Evolutionary conservation across 2,329 filamentous ascomycete genomes (phyloP).

Genomic region (Biscogniauxia mediterranea): DNA sequence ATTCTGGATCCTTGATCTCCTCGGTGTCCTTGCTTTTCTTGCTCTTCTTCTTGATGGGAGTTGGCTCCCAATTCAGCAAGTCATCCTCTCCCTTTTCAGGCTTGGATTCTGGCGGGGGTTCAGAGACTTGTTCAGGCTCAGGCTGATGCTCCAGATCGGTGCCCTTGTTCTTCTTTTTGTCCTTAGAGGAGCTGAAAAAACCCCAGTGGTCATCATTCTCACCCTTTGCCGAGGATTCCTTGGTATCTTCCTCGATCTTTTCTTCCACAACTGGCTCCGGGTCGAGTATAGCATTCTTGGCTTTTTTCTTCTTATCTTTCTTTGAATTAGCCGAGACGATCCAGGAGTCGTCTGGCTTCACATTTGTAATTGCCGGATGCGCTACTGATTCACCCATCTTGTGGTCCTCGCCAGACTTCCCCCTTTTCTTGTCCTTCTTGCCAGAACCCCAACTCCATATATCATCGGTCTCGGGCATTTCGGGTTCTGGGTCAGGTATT

Average conservation of each 20-base stretch:
- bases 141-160: conserved; percentile 27
- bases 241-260: conserved; percentile 10
- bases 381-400: conserved; percentile 17
- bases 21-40: conserved; percentile 29
- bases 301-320: conserved; percentile 22
- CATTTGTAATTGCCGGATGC: conserved; percentile 7
- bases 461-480: conserved; percentile 7
- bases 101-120: conserved; percentile 12
- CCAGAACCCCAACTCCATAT: not conserved
- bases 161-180: conserved; percentile 29
- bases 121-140: conserved; percentile 26
- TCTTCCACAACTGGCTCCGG: conserved; percentile 3
- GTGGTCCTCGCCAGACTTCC: conserved; percentile 21
- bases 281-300: conserved; percentile 9
- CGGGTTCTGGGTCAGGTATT: conserved; percentile 10
- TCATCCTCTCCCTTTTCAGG: conserved; percentile 8
- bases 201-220: conserved; percentile 13
- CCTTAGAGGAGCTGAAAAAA: conserved; percentile 8
- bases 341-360: conserved; percentile 13
- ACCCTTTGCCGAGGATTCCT: conserved; percentile 2
- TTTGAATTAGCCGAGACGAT: conserved; percentile 2
- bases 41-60: conserved; percentile 30
- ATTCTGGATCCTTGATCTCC: conserved; percentile 24
- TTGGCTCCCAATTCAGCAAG: conserved; percentile 23
- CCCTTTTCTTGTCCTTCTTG: conserved; percentile 31